Base-by-base conservation (phyloP, 352 stramenopile species). In the Vaucheria bursata region DNA sequence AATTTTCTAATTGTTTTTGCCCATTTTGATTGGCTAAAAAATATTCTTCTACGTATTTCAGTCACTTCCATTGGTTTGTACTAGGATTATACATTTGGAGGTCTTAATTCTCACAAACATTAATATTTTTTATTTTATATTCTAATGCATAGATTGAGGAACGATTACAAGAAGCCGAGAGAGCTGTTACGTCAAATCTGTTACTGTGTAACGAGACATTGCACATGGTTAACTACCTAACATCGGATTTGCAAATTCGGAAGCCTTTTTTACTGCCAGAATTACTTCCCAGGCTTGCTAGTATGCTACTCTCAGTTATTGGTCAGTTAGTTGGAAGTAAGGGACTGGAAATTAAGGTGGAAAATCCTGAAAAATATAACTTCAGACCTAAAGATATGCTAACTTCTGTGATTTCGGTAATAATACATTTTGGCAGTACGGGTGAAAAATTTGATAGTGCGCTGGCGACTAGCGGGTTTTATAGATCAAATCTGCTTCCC, bases 331-430 rank as follows among this genome's bases (percentile, higher is more conserved):
- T 81, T n/a, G 76, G 76, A 1, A 69, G 45, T 32, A 81, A 78
- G 72, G 76, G 76, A 0, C 70, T 81, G 6, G 76, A 81, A 72
- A 81, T 81, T 39, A 81, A 81, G 85, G 87, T 98, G 34, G 94
- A 96, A 40, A 97, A 98, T 86, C 94, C 95, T 1, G 95, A 98
- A 71, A 92, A 92, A 75, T 98, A 98, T 86, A 97, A 98, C 78
- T 99, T 99, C 85, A 90, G 94, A 32, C 95, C 95, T 0, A 97
- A 97, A 84, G 91, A 97, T 67, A 97, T 98, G 91, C 88, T 99
- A 0, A 34, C 53, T 31, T 8, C 2, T 2, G 53, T 68, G 31
- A 68, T 68, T 31, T 31, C 2, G 7, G 53, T 39, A 1, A 38
- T 29, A 34, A 32, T 32, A 34, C 36, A 76, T 53, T 73, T 7